phyloP scores from a whole-genome alignment of 2,329 filamentous ascomycete genomes.

The Coleophoma cylindrospora region DNA sequence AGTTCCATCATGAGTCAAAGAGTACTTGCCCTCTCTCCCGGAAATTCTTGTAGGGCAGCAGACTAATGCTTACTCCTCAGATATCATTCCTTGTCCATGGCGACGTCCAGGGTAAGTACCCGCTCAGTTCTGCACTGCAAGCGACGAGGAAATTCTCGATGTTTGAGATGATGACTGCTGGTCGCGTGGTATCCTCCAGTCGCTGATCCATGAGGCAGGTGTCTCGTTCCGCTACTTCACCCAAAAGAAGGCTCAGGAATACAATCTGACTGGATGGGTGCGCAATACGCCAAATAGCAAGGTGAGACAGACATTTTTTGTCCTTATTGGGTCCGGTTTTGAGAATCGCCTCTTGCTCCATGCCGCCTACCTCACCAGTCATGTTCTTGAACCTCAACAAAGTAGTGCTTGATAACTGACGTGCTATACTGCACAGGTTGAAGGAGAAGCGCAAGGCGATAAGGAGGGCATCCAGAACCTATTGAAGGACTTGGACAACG shows the following conservation, averaged over 20 bases:
- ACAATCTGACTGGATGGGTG: conserved; percentile 56
- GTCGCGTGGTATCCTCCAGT: not conserved
- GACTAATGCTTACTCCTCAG: conserved; percentile 27
- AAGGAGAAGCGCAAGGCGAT: conserved; percentile 81
- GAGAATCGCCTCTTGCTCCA: no score
- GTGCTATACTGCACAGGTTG: conserved; percentile 52
- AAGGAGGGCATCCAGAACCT: conserved; percentile 62
- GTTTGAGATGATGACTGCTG: not conserved
- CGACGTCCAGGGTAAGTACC: conserved; percentile 59
- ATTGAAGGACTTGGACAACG: conserved; percentile 68
- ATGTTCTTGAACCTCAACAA: no score
- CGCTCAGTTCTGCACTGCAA: not conserved
- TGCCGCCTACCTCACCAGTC: no score
- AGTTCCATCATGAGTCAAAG: conserved; percentile 28
- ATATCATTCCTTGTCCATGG: conserved; percentile 63
- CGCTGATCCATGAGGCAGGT: not conserved
- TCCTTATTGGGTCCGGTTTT: not conserved
- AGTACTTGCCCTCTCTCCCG: conserved; percentile 17
- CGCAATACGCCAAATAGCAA: conserved; percentile 53
- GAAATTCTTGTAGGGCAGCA: not conserved
- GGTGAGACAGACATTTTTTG: conserved; percentile 26
- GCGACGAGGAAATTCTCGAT: not conserved
- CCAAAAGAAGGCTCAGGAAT: conserved; percentile 42
- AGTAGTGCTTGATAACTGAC: not conserved
- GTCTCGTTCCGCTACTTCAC: conserved; percentile 45